phyloP scores from a whole-genome alignment of 73 alveolate genomes.

The Paraurostyla sp. region DNA sequence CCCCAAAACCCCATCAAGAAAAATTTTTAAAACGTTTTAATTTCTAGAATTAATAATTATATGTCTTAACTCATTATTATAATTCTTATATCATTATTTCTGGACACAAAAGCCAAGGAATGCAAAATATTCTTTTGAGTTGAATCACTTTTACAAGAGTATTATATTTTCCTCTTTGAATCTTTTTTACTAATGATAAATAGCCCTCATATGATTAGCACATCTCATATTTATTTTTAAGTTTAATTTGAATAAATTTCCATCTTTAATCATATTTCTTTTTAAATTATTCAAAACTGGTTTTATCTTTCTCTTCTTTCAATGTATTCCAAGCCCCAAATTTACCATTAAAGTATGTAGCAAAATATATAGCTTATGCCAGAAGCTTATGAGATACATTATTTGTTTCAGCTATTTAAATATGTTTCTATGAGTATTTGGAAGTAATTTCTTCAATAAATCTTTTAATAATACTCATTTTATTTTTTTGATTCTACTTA shows the following conservation, averaged over 20 bases:
- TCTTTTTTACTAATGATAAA: not conserved
- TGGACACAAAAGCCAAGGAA: slow-evolving; percentile 31
- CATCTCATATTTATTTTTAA: too few species aligned
- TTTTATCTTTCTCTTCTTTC: not conserved
- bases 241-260: too few species aligned
- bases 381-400: not conserved
- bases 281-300: not conserved
- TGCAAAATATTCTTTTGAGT: not conserved
- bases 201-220: not conserved
- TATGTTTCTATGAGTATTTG: not conserved
- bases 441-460: not conserved
- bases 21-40: too few species aligned
- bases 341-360: too few species aligned
- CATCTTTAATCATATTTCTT: too few species aligned
- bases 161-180: not conserved
- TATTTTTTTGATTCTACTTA: too few species aligned
- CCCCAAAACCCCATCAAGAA: too few species aligned
- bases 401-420: not conserved
- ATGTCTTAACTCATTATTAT: too few species aligned
- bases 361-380: not conserved
- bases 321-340: not conserved
- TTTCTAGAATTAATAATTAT: too few species aligned
- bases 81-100: too few species aligned
- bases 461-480: not conserved
- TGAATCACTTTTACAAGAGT: not conserved